Base-by-base conservation (phyloP, 148 eudicot genomes). In the Dysphania ambrosioides region DNA sequence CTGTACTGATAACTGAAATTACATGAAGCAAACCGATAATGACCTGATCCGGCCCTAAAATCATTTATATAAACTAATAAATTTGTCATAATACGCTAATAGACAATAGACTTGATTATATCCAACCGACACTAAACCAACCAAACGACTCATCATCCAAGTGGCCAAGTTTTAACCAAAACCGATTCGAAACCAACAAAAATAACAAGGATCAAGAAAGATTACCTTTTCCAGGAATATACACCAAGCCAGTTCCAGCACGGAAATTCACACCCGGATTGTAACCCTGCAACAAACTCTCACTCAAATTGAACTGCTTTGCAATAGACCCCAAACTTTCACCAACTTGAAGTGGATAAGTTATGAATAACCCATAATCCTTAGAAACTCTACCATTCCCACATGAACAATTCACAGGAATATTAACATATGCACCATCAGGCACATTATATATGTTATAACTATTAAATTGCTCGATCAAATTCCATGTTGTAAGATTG, bases 181-280 rank as follows among this genome's bases (percentile, higher is more conserved):
- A 13, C 21, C 18, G 15, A 47, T 4, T 36, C 40, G 2, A 36
- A 36, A 36, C n/a, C 30, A 53, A 38, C 26, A 55, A 15, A 47
- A 1, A 16, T 0, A 42, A 11, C 51, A 27, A 49, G 21, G n/a
- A 31, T 51, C 29, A 38, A 73, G 36, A 41, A 64, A 55, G 8
- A 84, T 86, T 85, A 92, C 97, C 94, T 89, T 79, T 92, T 42
- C 88, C 94, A 8, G 97, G 97, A 75, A 92, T 62, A 82, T 79
- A 89, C 40, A 89, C 90, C 53, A 89, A 40, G 34, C 89, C 94
- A 11, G 81, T 51, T 64, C 93, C 92, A 26, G 86, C 83, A 73
- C 84, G 58, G 64, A 89, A 91, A 69, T 82, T 63, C 15, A 75
- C 81, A 23, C 80, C 90, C 6, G 83, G 84, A 77, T 92, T 92